phyloP scores from a whole-genome alignment of 2,329 filamentous ascomycete genomes.

The Xylaria sp. region DNA sequence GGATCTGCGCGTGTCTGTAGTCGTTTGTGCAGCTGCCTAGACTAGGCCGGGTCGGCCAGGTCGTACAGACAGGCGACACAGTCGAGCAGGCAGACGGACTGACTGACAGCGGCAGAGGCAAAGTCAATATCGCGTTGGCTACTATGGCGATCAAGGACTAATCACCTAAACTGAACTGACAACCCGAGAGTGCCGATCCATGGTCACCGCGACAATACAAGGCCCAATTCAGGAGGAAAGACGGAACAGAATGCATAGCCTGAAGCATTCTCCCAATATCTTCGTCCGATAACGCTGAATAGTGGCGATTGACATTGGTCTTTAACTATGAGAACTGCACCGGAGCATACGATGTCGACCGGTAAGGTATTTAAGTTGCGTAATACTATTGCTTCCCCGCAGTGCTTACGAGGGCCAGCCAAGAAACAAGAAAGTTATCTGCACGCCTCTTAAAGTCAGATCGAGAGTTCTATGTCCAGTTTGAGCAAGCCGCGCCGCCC shows the following conservation, averaged over 20 bases:
- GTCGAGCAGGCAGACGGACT: no score
- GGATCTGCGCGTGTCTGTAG: not conserved
- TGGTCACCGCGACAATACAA: not conserved
- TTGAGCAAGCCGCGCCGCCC: constrained; percentile 5
- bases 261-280: no score
- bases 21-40: not conserved
- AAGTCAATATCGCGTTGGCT: not conserved
- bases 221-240: not conserved
- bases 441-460: constrained; percentile 24
- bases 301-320: not conserved
- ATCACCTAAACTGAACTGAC: not conserved
- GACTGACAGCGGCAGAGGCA: not conserved
- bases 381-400: constrained; percentile 34
- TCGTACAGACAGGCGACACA: not conserved
- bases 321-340: not conserved
- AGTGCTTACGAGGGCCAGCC: constrained; percentile 11
- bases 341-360: not conserved
- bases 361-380: constrained; percentile 22
- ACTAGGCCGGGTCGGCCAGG: not conserved
- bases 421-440: constrained; percentile 19
- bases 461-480: constrained; percentile 23
- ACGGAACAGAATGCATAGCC: no score
- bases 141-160: not conserved
- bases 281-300: not conserved
- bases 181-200: not conserved